Evolutionary conservation across 495 filamentous ascomycete genomes (phyloP).

Genomic region (Annulohypoxylon nitens): DNA sequence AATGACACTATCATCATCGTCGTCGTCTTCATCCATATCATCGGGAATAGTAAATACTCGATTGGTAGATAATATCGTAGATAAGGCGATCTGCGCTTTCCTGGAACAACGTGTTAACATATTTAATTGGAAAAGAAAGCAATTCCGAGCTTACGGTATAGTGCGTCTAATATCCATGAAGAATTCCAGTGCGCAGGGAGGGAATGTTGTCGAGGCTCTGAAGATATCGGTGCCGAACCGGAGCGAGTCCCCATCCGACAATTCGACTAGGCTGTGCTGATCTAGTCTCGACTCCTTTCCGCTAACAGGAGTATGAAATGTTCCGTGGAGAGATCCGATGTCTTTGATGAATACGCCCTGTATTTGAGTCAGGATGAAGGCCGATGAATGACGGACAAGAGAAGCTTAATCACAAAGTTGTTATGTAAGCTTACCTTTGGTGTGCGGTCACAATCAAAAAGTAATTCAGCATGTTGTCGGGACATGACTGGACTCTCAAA

Average conservation of each 20-base stretch:
- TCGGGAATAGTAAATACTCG: constrained; percentile 62
- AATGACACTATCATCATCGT: constrained; percentile 52
- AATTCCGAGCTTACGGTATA: constrained; percentile 1
- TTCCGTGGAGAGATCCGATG: constrained; percentile 70
- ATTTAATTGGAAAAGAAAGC: neutral
- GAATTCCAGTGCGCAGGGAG: constrained; percentile 54
- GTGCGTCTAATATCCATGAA: constrained; percentile 18
- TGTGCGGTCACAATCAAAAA: constrained; percentile 52
- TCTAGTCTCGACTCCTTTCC: constrained; percentile 34
- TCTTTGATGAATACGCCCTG: constrained; percentile 63
- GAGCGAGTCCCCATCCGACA: constrained; percentile 58
- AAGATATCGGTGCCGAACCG: constrained; percentile 63
- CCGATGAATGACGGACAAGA: neutral
- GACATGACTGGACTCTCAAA: constrained; percentile 88
- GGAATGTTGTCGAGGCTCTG: constrained; percentile 55
- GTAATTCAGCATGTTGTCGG: constrained; percentile 76
- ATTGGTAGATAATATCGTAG: constrained; percentile 2
- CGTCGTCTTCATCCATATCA: constrained; percentile 58
- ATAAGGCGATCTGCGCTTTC: neutral
- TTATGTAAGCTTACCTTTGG: constrained; percentile 16
- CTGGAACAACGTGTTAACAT: constrained; percentile 16
- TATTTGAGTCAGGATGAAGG: constrained; percentile 33
- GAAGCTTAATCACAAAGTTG: neutral
- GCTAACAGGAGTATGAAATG: constrained; percentile 55
- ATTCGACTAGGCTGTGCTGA: constrained; percentile 15